Evolutionary conservation across 352 stramenopile species (phyloP).

Genomic region (Elongisporangium prolatum): DNA sequence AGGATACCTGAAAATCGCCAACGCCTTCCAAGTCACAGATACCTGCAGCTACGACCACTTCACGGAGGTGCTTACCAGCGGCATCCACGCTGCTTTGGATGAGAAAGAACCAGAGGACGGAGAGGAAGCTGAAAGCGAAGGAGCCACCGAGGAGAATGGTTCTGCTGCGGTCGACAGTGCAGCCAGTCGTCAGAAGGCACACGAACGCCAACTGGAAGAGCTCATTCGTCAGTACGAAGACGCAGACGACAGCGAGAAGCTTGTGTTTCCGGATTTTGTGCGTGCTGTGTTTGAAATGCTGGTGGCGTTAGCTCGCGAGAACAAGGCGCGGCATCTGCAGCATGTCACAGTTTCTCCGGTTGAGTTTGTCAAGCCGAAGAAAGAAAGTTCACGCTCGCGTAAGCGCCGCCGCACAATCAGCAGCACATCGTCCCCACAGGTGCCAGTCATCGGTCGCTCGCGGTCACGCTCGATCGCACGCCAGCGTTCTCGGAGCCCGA

Average conservation of each 20-base stretch:
- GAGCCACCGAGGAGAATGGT: slow-evolving; percentile 7
- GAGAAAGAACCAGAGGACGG: slow-evolving; percentile 57
- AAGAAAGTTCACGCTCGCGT: slow-evolving; percentile 16
- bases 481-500: slow-evolving; percentile 1
- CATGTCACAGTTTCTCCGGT: not conserved
- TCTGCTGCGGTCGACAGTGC: slow-evolving; percentile 7
- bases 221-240: not conserved
- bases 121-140: slow-evolving; percentile 29
- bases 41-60: slow-evolving; percentile 37
- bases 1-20: slow-evolving; percentile 18
- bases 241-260: not conserved
- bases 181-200: slow-evolving; percentile 21
- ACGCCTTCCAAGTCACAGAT: slow-evolving; percentile 21
- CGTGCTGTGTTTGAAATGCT: slow-evolving; percentile 42
- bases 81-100: slow-evolving; percentile 28
- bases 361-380: not conserved
- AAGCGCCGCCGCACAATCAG: slow-evolving; percentile 17
- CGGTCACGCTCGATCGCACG: slow-evolving; percentile 23
- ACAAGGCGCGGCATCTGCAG: slow-evolving; percentile 9
- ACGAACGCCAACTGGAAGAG: slow-evolving; percentile 9
- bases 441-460: slow-evolving; percentile 20
- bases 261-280: slow-evolving; percentile 30
- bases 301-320: slow-evolving; percentile 29
- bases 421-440: not conserved
- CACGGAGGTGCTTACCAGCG: slow-evolving; percentile 20